phyloP scores from a whole-genome alignment of 768 basidiomycete genomes.

The Coprinopsis marcescibilis region DNA sequence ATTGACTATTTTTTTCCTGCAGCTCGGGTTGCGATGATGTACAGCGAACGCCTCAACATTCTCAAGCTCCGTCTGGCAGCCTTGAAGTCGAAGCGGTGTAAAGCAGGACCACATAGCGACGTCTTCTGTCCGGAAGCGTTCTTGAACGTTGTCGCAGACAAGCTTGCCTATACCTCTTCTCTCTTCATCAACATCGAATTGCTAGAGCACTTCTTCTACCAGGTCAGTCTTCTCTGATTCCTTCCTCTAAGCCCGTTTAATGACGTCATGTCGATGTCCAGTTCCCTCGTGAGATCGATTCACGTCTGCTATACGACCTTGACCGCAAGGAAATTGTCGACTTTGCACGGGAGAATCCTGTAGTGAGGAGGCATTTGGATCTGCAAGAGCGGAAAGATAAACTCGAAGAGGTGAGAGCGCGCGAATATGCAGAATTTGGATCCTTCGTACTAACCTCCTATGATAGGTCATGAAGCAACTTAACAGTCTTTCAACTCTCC shows the following conservation, averaged over 20 bases:
- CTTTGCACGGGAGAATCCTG: constrained; percentile 94
- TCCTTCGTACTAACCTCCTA: constrained; percentile 2
- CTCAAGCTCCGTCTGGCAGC: constrained; percentile 84
- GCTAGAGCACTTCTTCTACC: constrained; percentile 97
- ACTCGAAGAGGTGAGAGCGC: constrained; percentile 73
- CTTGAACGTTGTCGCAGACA: constrained; percentile 94
- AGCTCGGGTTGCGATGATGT: constrained; percentile 92
- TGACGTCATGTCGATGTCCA: constrained; percentile 25
- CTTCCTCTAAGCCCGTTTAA: constrained; percentile 2
- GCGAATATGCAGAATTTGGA: background rate
- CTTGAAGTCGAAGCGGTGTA: constrained; percentile 85
- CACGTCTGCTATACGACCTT: constrained; percentile 87
- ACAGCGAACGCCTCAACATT: constrained; percentile 72
- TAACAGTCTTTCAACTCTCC: constrained; percentile 83
- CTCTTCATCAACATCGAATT: constrained; percentile 99
- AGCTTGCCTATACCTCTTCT: constrained; percentile 90
- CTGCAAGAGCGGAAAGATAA: constrained; percentile 97
- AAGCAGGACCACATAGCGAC: constrained; percentile 80
- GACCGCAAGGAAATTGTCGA: constrained; percentile 83
- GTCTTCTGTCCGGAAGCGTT: constrained; percentile 95
- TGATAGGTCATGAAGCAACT: constrained; percentile 90
- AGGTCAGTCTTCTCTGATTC: constrained; percentile 45
- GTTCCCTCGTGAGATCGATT: constrained; percentile 98
- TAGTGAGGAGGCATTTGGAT: constrained; percentile 81
- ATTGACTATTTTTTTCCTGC: constrained; percentile 13